Percentiles rank a stretch among this genome's conserved stretches.
These are phyloP conservation scores for Microbotryum lychnidis-dioicae DNA, from an alignment of 1,284 basidiomycete species.

Conservation along the genomic window DNA sequence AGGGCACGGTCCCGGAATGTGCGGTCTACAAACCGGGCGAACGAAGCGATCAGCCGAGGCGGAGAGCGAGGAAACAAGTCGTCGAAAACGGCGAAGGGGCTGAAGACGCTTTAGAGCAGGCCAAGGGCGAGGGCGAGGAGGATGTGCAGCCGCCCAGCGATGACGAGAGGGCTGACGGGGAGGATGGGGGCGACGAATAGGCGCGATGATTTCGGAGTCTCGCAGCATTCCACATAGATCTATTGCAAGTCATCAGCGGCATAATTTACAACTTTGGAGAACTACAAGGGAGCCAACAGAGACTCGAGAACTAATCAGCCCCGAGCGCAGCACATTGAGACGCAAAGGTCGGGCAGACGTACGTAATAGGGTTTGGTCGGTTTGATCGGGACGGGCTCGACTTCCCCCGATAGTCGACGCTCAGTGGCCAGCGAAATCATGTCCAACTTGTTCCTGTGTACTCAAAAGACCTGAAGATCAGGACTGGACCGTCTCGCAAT, in stretches of 20 bases:
- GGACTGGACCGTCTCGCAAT: background rate
- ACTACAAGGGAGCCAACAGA: too few species aligned
- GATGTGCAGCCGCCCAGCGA: conserved; percentile 12
- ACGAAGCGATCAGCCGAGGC: conserved; percentile 24
- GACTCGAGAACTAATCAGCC: too few species aligned
- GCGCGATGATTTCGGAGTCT: too few species aligned
- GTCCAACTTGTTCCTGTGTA: conserved; percentile 34
- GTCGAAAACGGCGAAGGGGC: background rate
- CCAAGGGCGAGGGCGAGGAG: background rate
- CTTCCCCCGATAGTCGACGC: conserved; percentile 20
- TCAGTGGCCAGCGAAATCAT: conserved; percentile 29
- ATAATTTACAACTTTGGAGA: too few species aligned
- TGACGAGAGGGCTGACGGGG: conserved; percentile 9
- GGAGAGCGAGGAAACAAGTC: background rate
- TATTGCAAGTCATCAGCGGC: too few species aligned
- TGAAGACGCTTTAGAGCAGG: background rate
- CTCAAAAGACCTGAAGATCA: background rate
- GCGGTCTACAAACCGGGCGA: conserved; percentile 28
- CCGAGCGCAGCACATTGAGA: too few species aligned
- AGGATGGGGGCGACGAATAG: background rate
- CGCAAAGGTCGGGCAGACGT: too few species aligned
- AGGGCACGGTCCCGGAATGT: conserved; percentile 40
- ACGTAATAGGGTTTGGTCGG: conserved; percentile 30
- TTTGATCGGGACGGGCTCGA: conserved; percentile 25
- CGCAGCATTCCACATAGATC: too few species aligned